A percentile compares a stretch with the other conserved stretches of the same genome.
These are phyloP conservation scores for Fraxinus sp. DNA, from an alignment of 305 asterid species.

Conservation along the genomic window DNA sequence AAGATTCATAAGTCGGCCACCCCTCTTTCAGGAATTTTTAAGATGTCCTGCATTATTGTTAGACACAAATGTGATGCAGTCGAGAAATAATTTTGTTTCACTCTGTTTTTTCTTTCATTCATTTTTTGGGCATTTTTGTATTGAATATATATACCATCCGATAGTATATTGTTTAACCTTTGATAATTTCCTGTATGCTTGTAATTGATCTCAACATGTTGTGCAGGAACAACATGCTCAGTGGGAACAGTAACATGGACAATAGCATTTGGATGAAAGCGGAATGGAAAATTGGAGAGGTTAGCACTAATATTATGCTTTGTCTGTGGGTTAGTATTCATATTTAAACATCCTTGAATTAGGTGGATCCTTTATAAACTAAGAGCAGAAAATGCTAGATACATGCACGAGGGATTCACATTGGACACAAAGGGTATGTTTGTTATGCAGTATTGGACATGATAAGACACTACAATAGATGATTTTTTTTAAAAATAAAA, in stretches of 20 bases:
- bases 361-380: neutral
- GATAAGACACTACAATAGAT: neutral
- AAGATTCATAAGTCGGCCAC: neutral
- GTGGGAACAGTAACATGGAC: constrained; percentile 39
- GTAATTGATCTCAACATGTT: constrained; percentile 13
- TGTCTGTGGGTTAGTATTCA: neutral
- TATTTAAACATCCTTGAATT: neutral
- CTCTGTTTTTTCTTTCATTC: neutral
- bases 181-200: neutral
- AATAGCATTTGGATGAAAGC: constrained; percentile 60
- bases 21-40: neutral
- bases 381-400: neutral
- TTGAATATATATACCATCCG: neutral
- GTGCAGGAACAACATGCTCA: constrained; percentile 42
- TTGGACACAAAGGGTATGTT: neutral
- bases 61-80: neutral
- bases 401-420: neutral
- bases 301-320: constrained; percentile 18
- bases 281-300: constrained; percentile 87
- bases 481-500: neutral
- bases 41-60: neutral
- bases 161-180: neutral
- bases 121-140: neutral
- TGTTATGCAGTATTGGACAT: neutral
- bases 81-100: neutral